Base-by-base conservation (phyloP, 176 grass and related monocot species). In the Rhipidocladum racemiflorum region DNA sequence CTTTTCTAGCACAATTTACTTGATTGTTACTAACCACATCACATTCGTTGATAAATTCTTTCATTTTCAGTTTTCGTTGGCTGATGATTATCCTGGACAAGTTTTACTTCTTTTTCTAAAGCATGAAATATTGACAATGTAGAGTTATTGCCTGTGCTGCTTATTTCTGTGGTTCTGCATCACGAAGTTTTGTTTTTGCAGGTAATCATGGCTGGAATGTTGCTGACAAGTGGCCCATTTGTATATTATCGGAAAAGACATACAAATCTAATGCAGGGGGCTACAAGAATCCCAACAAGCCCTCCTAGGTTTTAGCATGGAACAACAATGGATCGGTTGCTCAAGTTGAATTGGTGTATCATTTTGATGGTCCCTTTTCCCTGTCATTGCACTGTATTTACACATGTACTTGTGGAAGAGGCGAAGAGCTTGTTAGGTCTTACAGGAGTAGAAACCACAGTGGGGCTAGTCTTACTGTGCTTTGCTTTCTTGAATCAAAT, bases 201-300 rank as follows among this genome's bases (percentile, higher is more conserved):
- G 95, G 90, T 97, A 30, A 28, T 97, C 15, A 97, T 94, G 88
- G 69, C 84, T 25, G 90, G 90, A 15, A 91, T 97, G 86, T 68
- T 97, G 80, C 46, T 97, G 61, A 74, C 94, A 73, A 97, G 90
- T 27, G 92, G 95, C 16, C 84, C 95, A 30, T 80, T 97, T 21
- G 88, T 97, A 50, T 92, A 97, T 68, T 82, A 88, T 35, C 76
- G 92, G 61, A 91, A 92, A 85, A 87, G 75, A 7, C 85, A 71
- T 25, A 68, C 81, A 24, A 50, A 42, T 61, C 0, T 78, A 21
- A 91, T 92, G 83, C 92, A 93, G 61, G 95, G 90, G n/a, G 83
- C 81, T 85, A 61, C 80, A 76, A 90, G 88, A 76, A 91, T 94
- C 45, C 89, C 92, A 57, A 92, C 86, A 43, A 97, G 84, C 64